Evolutionary conservation across 2,329 filamentous ascomycete genomes (phyloP), one percentile per base, ranked within the genome.

Genomic region (Ophioceras dolichostomum): DNA sequence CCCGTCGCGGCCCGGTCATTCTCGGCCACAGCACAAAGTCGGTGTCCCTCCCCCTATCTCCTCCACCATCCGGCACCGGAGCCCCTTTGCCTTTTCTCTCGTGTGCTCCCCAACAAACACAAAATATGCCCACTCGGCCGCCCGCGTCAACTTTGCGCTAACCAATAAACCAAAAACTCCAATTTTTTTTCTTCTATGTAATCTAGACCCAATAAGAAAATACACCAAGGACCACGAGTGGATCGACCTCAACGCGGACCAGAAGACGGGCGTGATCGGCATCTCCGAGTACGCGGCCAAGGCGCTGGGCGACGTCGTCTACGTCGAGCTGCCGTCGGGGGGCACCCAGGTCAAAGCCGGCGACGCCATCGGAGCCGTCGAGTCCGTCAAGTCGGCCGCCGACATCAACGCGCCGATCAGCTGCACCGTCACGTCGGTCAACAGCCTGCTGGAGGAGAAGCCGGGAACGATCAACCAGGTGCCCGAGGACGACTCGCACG

Each of bases 141-240:
- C n/a, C n/a, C n/a, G n/a, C n/a, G n/a, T n/a, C n/a, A n/a, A n/a
- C n/a, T n/a, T n/a, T n/a, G n/a, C n/a, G n/a, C n/a, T n/a, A n/a
- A n/a, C n/a, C n/a, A n/a, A n/a, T n/a, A n/a, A n/a, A n/a, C n/a
- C n/a, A n/a, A n/a, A n/a, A n/a, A n/a, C n/a, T n/a, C n/a, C n/a
- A n/a, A n/a, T n/a, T n/a, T n/a, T n/a, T n/a, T n/a, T n/a, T n/a
- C n/a, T n/a, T n/a, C n/a, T n/a, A n/a, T n/a, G n/a, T n/a, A n/a
- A n/a, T n/a, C n/a, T 45, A 83, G 79, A 63, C 52, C 65, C 69
- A 39, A 65, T 73, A 46, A 89, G 91, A 65, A 84, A 80, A 59
- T 98, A 94, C 70, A 95, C 91, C 47, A 82, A 88, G 59, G 89
- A 95, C 57, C 91, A 98, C 70, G 91, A 98, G 68, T 98, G 91